Evolutionary conservation across 768 basidiomycete genomes (phyloP), one percentile per base, ranked within the genome.

Genomic region (Calvatia gigantea): DNA sequence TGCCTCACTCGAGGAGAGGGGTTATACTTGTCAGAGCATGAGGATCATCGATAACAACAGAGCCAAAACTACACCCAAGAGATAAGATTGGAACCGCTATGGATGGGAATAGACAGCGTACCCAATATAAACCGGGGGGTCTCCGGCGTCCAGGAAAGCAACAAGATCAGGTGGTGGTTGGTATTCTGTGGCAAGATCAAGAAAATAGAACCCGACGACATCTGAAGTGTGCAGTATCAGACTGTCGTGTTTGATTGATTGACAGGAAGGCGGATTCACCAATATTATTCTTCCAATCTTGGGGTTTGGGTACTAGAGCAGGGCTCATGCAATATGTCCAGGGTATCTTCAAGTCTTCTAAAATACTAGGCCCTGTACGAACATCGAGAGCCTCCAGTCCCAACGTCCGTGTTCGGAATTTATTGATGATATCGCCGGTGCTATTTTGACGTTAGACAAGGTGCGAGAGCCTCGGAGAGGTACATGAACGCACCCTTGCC

Each of bases 241-340:
- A 7, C 48, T 12, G 33, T 4, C 6, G 17, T 44, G 12, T 6
- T 19, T 25, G 8, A 4, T 42, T 21, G 23, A 4, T 47, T 7
- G 28, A n/a, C 35, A 11, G 12, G 49, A 7, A 38, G 49, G 19
- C 8, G 2, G 4, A 54, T 69, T 37, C 51, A 83, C 83, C 83
- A 37, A 84, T 84, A 62, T 83, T 69, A 53, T 77, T 79, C 58
- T 76, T 81, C 85, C 85, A 87, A 65, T 86, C 85, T 12, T 70
- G 59, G 0, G 85, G 84, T 60, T 83, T 83, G 0, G 82, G 81
- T 0, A 86, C 79, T 21, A 87, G 60, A 0, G 77, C 71, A 3
- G 79, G 76, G 42, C 78, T 81, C 76, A 85, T 82, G 61, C 83
- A 84, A 61, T 85, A 86, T 3, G 83, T 83, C 76, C 78, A 83